Percentiles rank a stretch among this genome's conserved stretches.
Conservation (phyloP, 2,329 filamentous ascomycete species). For the Thelonectria olida region DNA sequence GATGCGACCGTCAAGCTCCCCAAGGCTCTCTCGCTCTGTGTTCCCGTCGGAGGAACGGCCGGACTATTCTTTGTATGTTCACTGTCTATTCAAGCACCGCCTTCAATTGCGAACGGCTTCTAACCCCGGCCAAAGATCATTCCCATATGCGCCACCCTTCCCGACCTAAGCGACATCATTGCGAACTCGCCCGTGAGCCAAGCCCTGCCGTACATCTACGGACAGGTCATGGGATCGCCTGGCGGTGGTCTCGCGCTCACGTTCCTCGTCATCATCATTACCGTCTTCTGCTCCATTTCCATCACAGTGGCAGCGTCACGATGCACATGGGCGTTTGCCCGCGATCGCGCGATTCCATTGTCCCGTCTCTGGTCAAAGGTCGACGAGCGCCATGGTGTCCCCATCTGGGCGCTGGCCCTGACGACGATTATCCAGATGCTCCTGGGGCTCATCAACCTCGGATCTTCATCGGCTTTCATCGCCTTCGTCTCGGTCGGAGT, state of each 20-base stretch:
- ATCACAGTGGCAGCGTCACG: slow-evolving; percentile 78
- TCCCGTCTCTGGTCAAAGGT: slow-evolving; percentile 73
- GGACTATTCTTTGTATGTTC: slow-evolving; percentile 65
- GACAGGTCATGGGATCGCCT: slow-evolving; percentile 76
- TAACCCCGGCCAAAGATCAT: slow-evolving; percentile 25
- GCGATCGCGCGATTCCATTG: slow-evolving; percentile 78
- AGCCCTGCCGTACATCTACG: slow-evolving; percentile 79
- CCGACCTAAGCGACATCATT: slow-evolving; percentile 71
- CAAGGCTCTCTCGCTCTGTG: slow-evolving; percentile 72
- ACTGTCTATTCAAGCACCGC: not conserved
- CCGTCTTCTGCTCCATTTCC: slow-evolving; percentile 79
- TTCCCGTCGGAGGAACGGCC: slow-evolving; percentile 70
- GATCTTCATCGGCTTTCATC: slow-evolving; percentile 79
- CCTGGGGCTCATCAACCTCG: slow-evolving; percentile 81
- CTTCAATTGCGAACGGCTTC: not conserved
- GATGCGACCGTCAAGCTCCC: slow-evolving; percentile 68
- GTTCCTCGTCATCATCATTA: slow-evolving; percentile 78
- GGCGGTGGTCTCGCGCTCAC: slow-evolving; percentile 79
- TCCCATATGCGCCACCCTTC: slow-evolving; percentile 68
- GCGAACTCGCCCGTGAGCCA: slow-evolving; percentile 72
- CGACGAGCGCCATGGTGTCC: slow-evolving; percentile 72
- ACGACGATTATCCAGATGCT: slow-evolving; percentile 75
- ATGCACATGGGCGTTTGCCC: slow-evolving; percentile 79
- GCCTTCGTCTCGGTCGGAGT: slow-evolving; percentile 83
- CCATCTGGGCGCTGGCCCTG: slow-evolving; percentile 73